Percentiles rank a stretch among this genome's conserved stretches.
Conservation (phyloP, 2,329 filamentous ascomycete genomes). For the Geosmithia putterillii region DNA sequence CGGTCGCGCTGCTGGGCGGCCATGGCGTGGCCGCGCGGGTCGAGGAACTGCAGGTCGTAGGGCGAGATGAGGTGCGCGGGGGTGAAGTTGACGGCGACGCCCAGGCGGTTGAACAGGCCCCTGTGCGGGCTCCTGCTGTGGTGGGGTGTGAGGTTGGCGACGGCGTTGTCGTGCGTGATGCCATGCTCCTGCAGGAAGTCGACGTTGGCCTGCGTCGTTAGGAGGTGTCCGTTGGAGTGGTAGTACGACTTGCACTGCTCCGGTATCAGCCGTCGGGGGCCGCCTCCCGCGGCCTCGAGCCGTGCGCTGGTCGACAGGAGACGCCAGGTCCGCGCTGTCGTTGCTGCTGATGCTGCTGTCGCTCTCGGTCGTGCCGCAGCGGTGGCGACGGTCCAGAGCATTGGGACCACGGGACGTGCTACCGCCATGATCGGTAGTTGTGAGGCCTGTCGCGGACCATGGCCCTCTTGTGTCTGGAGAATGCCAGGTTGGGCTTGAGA, state of each 20-base stretch:
- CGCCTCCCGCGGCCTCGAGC: neutral
- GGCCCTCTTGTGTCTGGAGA: neutral
- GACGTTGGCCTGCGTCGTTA: neutral
- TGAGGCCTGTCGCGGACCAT: neutral
- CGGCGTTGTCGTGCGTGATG: slow-evolving; percentile 12
- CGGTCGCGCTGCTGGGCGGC: slow-evolving; percentile 10
- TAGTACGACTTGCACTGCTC: neutral
- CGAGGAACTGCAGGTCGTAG: slow-evolving; percentile 18
- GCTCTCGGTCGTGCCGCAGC: neutral
- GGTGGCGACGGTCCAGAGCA: neutral
- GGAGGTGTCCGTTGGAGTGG: neutral
- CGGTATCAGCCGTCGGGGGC: neutral
- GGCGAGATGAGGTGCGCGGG: slow-evolving; percentile 14
- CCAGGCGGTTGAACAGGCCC: slow-evolving; percentile 6
- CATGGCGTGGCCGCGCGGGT: slow-evolving; percentile 18
- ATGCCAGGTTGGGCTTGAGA: too few species aligned
- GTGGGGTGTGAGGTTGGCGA: slow-evolving; percentile 4
- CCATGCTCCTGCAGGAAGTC: slow-evolving; percentile 1
- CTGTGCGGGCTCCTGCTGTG: slow-evolving; percentile 3
- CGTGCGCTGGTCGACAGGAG: slow-evolving; percentile 1
- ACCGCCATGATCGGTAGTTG: neutral
- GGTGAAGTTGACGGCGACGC: slow-evolving; percentile 12
- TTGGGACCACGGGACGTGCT: neutral
- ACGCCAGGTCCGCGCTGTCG: neutral
- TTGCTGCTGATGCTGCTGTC: neutral